Evolutionary conservation across 2,329 filamentous ascomycete species (phyloP).

Genomic region (Celoporthe dispersa): DNA sequence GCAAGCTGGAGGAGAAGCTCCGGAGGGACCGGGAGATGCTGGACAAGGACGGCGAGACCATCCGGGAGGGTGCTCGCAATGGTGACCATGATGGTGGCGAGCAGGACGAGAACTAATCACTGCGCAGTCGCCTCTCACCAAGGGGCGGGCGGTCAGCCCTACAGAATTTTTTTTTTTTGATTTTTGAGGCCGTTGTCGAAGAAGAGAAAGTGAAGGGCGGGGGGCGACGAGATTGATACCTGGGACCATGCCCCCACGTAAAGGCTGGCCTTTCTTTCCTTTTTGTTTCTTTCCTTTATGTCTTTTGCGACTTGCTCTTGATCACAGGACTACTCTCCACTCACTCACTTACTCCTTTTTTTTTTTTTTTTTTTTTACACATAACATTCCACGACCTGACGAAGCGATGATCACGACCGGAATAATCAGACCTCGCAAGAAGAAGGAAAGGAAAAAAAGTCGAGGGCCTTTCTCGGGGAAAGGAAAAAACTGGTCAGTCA

Average conservation of each 20-base stretch:
- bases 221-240: conserved; percentile 8
- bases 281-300: background rate
- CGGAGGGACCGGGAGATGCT: conserved; percentile 22
- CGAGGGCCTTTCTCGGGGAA: background rate
- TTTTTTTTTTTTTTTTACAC: background rate
- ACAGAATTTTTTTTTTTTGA: too few relatives aligned
- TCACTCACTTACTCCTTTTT: conserved; percentile 9
- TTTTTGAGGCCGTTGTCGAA: background rate
- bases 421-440: conserved; percentile 17
- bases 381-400: conserved; percentile 24
- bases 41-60: conserved; percentile 21
- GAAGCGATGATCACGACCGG: conserved; percentile 29
- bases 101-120: background rate
- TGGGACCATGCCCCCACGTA: background rate
- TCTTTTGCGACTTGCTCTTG: conserved; percentile 10
- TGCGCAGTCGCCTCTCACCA: too few relatives aligned
- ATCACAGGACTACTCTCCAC: conserved; percentile 9
- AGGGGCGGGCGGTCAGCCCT: too few relatives aligned
- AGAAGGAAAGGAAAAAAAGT: background rate
- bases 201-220: background rate
- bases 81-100: background rate
- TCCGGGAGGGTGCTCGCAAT: background rate
- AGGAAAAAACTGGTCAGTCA: background rate
- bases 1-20: conserved; percentile 30
- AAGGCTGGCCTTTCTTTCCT: background rate